phyloP scores from a whole-genome alignment of 192 early-diverging fungal genomes.

The Coemansia sp. region DNA sequence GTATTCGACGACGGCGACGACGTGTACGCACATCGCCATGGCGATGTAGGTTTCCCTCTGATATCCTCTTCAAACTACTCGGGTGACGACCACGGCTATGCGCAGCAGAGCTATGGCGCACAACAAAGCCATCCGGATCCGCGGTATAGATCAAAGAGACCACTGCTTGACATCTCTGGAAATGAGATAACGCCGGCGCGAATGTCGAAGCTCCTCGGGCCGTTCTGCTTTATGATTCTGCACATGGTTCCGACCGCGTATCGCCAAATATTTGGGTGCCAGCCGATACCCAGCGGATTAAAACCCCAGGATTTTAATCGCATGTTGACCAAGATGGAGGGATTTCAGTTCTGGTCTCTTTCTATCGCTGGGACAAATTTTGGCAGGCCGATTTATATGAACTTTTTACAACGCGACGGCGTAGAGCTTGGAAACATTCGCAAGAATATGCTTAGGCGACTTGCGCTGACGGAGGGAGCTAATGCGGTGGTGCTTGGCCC shows the following conservation, averaged over 20 bases:
- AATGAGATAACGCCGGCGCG: slow-evolving; percentile 19
- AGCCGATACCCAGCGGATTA: slow-evolving; percentile 15
- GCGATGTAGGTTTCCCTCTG: not conserved
- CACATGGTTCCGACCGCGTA: slow-evolving; percentile 20
- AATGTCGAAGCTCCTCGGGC: slow-evolving; percentile 26
- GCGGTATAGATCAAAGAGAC: not conserved
- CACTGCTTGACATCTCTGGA: slow-evolving; percentile 17
- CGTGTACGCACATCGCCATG: not conserved
- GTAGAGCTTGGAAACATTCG: not conserved
- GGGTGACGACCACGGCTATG: not conserved
- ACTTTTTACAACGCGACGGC: slow-evolving; percentile 26
- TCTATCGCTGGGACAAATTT: not conserved
- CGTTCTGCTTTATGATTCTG: slow-evolving; percentile 30
- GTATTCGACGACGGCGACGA: slow-evolving; percentile 11
- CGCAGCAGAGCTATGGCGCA: not conserved
- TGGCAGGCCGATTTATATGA: too few species aligned
- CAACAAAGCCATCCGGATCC: not conserved
- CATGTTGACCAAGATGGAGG: slow-evolving; percentile 16
- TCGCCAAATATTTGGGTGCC: slow-evolving; percentile 23
- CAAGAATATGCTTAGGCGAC: slow-evolving; percentile 18
- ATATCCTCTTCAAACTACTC: not conserved
- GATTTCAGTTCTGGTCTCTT: slow-evolving; percentile 20
- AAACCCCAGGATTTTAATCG: slow-evolving; percentile 2
- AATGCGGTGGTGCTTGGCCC: slow-evolving; percentile 25
- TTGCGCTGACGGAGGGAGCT: slow-evolving; percentile 4